Evolutionary conservation across 306 rosid species (phyloP).

Genomic region (Vigna hirtella): DNA sequence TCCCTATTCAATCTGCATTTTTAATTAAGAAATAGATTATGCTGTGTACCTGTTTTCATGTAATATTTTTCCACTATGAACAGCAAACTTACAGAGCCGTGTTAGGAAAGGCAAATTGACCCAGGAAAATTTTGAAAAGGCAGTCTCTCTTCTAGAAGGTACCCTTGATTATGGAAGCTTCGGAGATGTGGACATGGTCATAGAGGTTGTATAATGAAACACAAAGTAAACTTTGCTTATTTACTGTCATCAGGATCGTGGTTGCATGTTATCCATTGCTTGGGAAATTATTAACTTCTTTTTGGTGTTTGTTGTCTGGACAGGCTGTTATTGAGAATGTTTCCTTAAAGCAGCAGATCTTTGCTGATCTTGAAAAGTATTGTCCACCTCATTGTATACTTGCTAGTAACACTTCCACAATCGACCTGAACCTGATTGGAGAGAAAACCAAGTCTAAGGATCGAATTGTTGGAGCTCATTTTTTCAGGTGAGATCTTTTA

Average conservation of each 20-base stretch:
- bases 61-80: conserved; percentile 33
- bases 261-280: conserved; percentile 32
- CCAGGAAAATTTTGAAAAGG: conserved; percentile 73
- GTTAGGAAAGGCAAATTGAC: conserved; percentile 85
- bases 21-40: conserved; percentile 14
- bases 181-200: conserved; percentile 92
- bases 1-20: conserved; percentile 28
- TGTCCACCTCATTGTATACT: conserved; percentile 93
- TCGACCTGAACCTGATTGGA: conserved; percentile 94
- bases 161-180: conserved; percentile 76
- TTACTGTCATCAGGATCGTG: neutral
- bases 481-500: conserved; percentile 72
- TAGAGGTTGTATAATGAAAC: conserved; percentile 69
- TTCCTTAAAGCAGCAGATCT: conserved; percentile 90
- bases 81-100: conserved; percentile 91
- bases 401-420: conserved; percentile 95
- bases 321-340: conserved; percentile 96
- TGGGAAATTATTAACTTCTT: conserved; percentile 38
- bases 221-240: conserved; percentile 1
- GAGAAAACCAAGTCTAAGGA: conserved; percentile 77
- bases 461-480: conserved; percentile 93
- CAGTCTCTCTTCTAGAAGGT: conserved; percentile 81
- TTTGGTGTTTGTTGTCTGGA: conserved; percentile 47
- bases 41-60: conserved; percentile 42
- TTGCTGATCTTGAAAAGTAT: conserved; percentile 89